Evolutionary conservation across 2,329 filamentous ascomycete genomes (phyloP).

Genomic region (Penicillium sp.): DNA sequence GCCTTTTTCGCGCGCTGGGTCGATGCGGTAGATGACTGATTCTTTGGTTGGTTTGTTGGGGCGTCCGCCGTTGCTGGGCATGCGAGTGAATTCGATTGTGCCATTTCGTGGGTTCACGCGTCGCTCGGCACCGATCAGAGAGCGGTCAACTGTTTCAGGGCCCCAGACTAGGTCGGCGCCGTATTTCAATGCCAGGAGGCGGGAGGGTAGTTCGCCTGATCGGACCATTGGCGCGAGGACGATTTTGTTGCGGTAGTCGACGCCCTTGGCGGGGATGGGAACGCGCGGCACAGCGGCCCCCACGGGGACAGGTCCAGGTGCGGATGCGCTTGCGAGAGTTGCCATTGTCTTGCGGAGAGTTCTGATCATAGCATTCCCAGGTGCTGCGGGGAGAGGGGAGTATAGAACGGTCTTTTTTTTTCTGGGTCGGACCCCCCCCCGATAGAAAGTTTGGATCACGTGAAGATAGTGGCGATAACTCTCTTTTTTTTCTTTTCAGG

Average conservation of each 20-base stretch:
- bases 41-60: conserved; percentile 46
- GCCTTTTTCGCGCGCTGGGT: conserved; percentile 71
- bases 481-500: not conserved
- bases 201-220: conserved; percentile 90
- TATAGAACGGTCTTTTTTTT: conserved; percentile 5
- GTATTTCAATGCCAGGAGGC: conserved; percentile 86
- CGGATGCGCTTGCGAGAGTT: conserved; percentile 24
- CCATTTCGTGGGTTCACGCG: conserved; percentile 72
- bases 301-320: conserved; percentile 24
- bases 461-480: conserved; percentile 14
- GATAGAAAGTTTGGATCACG: conserved; percentile 8
- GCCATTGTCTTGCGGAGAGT: conserved; percentile 58
- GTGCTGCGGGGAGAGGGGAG: conserved; percentile 2
- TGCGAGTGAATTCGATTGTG: conserved; percentile 81
- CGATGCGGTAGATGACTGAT: conserved; percentile 79
- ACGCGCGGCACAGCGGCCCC: conserved; percentile 60
- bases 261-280: conserved; percentile 80
- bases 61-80: conserved; percentile 66
- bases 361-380: conserved; percentile 43
- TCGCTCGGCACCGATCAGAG: conserved; percentile 83
- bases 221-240: conserved; percentile 98
- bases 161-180: conserved; percentile 98
- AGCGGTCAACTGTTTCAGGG: conserved; percentile 89
- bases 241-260: conserved; percentile 90
- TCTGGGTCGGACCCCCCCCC: conserved; percentile 2